Evolutionary conservation across 352 stramenopile species (phyloP).

Genomic region (Globisporangium rhizosaccharum): DNA sequence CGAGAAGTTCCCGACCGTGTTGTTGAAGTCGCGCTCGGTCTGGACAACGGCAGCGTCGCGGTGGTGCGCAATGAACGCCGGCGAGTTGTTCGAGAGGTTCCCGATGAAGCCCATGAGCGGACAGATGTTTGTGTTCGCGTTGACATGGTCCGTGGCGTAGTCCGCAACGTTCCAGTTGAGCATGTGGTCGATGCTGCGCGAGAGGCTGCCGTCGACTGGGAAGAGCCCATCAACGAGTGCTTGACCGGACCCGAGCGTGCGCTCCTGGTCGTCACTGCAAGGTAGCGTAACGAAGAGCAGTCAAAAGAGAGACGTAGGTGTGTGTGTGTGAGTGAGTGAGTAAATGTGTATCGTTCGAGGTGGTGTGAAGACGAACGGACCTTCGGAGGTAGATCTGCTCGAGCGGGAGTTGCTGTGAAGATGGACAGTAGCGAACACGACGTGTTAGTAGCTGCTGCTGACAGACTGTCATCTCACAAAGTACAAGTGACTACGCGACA

Average conservation of each 20-base stretch:
- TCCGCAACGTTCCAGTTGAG: slow-evolving; percentile 75
- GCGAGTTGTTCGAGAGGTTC: slow-evolving; percentile 51
- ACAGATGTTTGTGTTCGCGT: slow-evolving; percentile 73
- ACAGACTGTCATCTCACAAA: not conserved
- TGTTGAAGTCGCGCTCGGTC: slow-evolving; percentile 52
- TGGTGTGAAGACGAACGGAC: not conserved
- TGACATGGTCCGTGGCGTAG: slow-evolving; percentile 75
- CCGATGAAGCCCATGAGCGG: slow-evolving; percentile 69
- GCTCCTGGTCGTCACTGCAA: slow-evolving; percentile 73
- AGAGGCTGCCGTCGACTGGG: slow-evolving; percentile 43
- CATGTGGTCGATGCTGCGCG: slow-evolving; percentile 50
- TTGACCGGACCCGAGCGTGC: slow-evolving; percentile 79
- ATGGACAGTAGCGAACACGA: not conserved
- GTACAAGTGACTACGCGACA: not conserved
- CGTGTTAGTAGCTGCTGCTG: not conserved
- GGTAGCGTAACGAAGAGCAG: not conserved
- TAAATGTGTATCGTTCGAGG: not conserved
- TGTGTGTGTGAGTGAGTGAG: not conserved
- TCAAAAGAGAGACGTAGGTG: not conserved
- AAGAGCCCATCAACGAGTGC: slow-evolving; percentile 77
- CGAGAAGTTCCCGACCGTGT: slow-evolving; percentile 72
- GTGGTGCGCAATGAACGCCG: slow-evolving; percentile 46
- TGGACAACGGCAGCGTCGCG: slow-evolving; percentile 37
- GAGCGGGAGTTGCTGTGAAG: slow-evolving; percentile 29
- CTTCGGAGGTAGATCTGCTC: slow-evolving; percentile 68